Evolutionary conservation across 441 rosid genomes (phyloP).

Genomic region (Gossypium schwendimanii): DNA sequence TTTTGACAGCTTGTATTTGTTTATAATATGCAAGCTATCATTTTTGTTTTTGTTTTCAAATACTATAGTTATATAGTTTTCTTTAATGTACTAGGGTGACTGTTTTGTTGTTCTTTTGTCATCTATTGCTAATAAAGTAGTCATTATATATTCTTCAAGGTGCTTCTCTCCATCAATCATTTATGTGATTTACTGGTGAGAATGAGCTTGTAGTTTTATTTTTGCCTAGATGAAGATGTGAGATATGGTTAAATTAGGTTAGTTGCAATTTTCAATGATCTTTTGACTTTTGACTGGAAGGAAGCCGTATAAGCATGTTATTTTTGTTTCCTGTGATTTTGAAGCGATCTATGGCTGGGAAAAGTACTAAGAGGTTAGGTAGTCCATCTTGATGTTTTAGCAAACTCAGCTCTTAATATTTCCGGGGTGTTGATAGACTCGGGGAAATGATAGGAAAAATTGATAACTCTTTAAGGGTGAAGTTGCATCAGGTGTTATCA

Average conservation of each 20-base stretch:
- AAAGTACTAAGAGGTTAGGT: neutral
- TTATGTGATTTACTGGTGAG: conserved; percentile 8
- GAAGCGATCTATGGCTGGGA: neutral
- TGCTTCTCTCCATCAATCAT: neutral
- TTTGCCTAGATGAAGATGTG: neutral
- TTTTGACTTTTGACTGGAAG: neutral
- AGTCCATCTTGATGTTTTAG: neutral
- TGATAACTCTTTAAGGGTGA: no score
- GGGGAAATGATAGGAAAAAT: neutral
- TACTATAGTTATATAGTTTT: neutral
- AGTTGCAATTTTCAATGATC: neutral
- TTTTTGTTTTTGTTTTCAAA: neutral
- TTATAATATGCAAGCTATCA: neutral
- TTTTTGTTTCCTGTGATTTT: neutral
- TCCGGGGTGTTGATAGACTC: neutral
- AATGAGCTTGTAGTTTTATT: neutral
- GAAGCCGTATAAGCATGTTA: neutral
- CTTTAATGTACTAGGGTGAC: neutral
- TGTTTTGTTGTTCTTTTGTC: neutral
- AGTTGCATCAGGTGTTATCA: no score
- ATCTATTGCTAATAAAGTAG: neutral
- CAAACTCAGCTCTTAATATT: neutral
- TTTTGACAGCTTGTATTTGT: neutral
- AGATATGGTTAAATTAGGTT: neutral
- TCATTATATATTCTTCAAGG: neutral